phyloP scores from a whole-genome alignment of 2,329 filamentous ascomycete genomes.

The Ciborinia camelliae region DNA sequence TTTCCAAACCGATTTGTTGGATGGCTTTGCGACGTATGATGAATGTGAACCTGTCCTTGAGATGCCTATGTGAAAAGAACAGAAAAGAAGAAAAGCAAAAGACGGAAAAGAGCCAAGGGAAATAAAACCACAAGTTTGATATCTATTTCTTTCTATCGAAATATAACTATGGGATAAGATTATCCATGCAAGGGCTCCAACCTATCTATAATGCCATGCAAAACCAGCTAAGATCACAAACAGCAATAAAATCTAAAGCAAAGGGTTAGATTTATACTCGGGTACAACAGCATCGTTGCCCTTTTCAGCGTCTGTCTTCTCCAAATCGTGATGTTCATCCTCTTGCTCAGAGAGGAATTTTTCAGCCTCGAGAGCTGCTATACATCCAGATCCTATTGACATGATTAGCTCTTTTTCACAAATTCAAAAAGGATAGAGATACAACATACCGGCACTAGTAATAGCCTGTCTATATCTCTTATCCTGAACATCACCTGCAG shows the following conservation, averaged over 20 bases:
- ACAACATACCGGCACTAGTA: constrained; percentile 81
- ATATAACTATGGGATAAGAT: background rate
- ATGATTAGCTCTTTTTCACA: constrained; percentile 26
- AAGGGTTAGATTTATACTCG: constrained; percentile 62
- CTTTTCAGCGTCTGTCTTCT: constrained; percentile 43
- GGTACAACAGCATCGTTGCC: constrained; percentile 52
- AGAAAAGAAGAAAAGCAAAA: too few species aligned
- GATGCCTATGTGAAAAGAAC: too few species aligned
- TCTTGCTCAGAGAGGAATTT: constrained; percentile 75
- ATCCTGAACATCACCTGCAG: constrained; percentile 96
- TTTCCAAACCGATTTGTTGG: too few species aligned
- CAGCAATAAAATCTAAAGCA: constrained; percentile 45
- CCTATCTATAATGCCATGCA: constrained; percentile 1
- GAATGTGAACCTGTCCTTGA: too few species aligned
- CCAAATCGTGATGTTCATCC: constrained; percentile 35
- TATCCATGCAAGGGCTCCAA: constrained; percentile 1
- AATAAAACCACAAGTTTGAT: too few species aligned
- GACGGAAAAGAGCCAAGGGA: too few species aligned
- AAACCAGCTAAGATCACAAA: background rate
- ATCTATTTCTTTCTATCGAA: background rate
- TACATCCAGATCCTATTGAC: constrained; percentile 75
- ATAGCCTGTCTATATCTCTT: constrained; percentile 98
- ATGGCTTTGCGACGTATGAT: too few species aligned
- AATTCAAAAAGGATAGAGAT: background rate
- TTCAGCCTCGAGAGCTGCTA: constrained; percentile 93